Conservation (phyloP, 495 filamentous ascomycete genomes). For the Bacidia rubella region DNA sequence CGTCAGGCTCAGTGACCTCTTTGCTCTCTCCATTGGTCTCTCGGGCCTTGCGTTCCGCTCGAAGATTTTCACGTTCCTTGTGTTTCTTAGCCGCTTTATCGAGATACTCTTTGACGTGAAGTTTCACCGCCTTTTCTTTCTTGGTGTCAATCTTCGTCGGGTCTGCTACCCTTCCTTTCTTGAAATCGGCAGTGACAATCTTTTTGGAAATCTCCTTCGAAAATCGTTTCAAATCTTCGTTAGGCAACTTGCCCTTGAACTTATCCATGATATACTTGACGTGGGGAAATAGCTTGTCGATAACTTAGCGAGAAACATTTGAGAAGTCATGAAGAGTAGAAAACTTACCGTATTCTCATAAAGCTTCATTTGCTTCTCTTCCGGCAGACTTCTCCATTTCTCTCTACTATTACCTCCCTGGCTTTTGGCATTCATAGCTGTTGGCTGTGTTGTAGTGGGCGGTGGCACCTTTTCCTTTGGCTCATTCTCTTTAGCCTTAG, state of each 20-base stretch:
- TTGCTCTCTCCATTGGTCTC: conserved; percentile 4
- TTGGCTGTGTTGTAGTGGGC: conserved; percentile 31
- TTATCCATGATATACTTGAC: conserved; percentile 77
- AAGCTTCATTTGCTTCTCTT: conserved; percentile 83
- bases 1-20: neutral
- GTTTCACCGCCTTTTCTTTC: conserved; percentile 69
- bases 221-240: conserved; percentile 76
- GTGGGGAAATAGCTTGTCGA: conserved; percentile 56
- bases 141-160: conserved; percentile 67
- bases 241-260: conserved; percentile 70
- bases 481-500: conserved; percentile 52
- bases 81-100: conserved; percentile 72
- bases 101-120: conserved; percentile 69
- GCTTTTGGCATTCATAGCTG: conserved; percentile 43
- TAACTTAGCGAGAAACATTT: neutral
- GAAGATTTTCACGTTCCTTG: conserved; percentile 51
- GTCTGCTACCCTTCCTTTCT: conserved; percentile 67
- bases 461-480: conserved; percentile 47
- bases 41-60: conserved; percentile 34
- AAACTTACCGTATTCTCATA: conserved; percentile 76
- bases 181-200: conserved; percentile 78
- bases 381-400: conserved; percentile 64
- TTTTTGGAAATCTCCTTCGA: conserved; percentile 79
- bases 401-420: conserved; percentile 40
- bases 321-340: neutral